A percentile compares a stretch with the other conserved stretches of the same genome.
These are phyloP conservation scores for Spathaspora sp. DNA, from an alignment of 805 yeast genomes.

Conservation along the genomic window DNA sequence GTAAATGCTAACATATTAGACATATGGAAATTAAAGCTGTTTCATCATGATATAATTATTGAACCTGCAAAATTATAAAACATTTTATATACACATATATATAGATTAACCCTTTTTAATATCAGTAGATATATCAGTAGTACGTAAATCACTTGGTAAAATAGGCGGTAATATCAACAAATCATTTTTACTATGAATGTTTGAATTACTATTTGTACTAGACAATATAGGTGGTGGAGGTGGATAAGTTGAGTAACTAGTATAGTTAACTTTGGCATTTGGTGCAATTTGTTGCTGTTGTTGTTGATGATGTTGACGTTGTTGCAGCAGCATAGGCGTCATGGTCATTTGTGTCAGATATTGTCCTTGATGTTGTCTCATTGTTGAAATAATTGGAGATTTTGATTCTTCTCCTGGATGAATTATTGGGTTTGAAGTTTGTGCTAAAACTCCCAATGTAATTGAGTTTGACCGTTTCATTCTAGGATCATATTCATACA, in stretches of 20 bases:
- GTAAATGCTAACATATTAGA: slow-evolving; percentile 14
- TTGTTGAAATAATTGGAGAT: neutral
- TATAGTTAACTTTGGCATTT: slow-evolving; percentile 1
- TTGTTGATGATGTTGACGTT: neutral
- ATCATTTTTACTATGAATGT: slow-evolving; percentile 1
- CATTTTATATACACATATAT: neutral
- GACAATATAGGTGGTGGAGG: slow-evolving; percentile 12
- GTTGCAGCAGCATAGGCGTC: neutral
- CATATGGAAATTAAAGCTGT: slow-evolving; percentile 21
- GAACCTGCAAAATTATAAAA: slow-evolving; percentile 18
- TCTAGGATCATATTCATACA: slow-evolving; percentile 2
- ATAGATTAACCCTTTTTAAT: slow-evolving; percentile 1
- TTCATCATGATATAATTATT: slow-evolving; percentile 17
- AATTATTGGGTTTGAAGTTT: neutral
- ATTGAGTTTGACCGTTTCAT: slow-evolving; percentile 17
- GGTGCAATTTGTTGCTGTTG: neutral
- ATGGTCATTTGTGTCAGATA: neutral
- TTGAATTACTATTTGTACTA: neutral
- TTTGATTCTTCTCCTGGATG: neutral
- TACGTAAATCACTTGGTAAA: slow-evolving; percentile 5
- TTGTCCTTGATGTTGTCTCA: neutral
- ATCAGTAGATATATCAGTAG: neutral
- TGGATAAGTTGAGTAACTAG: slow-evolving; percentile 8
- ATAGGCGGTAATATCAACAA: slow-evolving; percentile 12
- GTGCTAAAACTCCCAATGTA: slow-evolving; percentile 15